A percentile compares a stretch with the other conserved stretches of the same genome.
phyloP scores from a whole-genome alignment of 2,329 filamentous ascomycete genomes.

The Pyricularia sp. region DNA sequence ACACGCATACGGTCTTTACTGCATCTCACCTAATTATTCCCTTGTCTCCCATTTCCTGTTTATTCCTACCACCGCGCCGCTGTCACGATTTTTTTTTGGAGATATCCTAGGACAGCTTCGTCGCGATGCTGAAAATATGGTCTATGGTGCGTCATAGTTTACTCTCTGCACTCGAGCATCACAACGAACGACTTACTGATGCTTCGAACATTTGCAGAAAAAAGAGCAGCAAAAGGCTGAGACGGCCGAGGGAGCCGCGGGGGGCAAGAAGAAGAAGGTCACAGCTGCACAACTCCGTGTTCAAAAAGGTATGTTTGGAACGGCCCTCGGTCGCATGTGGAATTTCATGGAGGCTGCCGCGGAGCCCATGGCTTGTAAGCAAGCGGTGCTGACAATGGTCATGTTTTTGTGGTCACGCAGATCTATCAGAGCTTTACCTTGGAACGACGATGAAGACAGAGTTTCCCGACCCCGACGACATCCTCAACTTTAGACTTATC shows the following conservation, averaged over 20 bases:
- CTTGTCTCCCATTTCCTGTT: neutral
- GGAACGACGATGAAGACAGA: constrained; percentile 68
- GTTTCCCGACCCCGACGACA: constrained; percentile 73
- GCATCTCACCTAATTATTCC: neutral
- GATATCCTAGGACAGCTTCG: constrained; percentile 5
- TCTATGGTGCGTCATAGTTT: constrained; percentile 58
- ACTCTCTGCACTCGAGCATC: neutral
- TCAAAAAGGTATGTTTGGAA: constrained; percentile 61
- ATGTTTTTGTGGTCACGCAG: constrained; percentile 25
- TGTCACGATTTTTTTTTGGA: neutral
- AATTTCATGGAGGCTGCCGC: neutral
- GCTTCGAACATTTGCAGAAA: constrained; percentile 42
- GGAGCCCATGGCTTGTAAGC: neutral
- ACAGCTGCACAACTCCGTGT: constrained; percentile 90
- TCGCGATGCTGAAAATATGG: constrained; percentile 97
- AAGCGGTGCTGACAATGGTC: neutral
- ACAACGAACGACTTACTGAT: neutral
- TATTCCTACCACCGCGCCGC: neutral
- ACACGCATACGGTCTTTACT: neutral
- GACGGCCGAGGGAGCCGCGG: constrained; percentile 56
- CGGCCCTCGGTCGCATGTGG: neutral
- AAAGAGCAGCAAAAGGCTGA: constrained; percentile 95
- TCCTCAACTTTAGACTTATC: constrained; percentile 69
- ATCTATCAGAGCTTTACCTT: constrained; percentile 69
- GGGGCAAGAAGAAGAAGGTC: constrained; percentile 94